phyloP scores from a whole-genome alignment of 2,329 filamentous ascomycete genomes.

The Fusarium dlaminii region DNA sequence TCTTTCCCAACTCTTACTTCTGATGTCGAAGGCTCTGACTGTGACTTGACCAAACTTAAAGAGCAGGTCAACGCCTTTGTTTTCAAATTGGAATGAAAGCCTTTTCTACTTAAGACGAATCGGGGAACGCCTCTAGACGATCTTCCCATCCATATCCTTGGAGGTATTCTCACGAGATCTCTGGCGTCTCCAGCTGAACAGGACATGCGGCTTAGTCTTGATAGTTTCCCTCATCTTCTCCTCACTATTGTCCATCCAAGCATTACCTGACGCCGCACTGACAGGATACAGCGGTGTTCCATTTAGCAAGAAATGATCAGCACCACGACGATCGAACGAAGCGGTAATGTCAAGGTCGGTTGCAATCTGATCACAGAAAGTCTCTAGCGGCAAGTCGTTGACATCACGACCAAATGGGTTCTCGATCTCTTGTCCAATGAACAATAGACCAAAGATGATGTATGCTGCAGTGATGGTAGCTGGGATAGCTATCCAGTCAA shows the following conservation, averaged over 20 bases:
- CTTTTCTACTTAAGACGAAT: accelerated
- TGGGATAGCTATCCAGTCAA: constrained; percentile 81
- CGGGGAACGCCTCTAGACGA: accelerated
- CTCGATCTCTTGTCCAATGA: constrained; percentile 83
- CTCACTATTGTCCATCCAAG: constrained; percentile 53
- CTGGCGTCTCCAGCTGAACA: constrained; percentile 44
- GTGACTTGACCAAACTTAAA: too few species aligned
- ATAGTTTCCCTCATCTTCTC: constrained; percentile 51
- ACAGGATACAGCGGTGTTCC: constrained; percentile 64
- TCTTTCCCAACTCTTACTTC: too few species aligned
- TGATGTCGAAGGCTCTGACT: too few species aligned
- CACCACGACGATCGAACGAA: constrained; percentile 51
- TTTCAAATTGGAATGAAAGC: accelerated
- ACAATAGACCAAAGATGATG: constrained; percentile 79
- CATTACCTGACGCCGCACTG: constrained; percentile 47
- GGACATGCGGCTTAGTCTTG: constrained; percentile 50
- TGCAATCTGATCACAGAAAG: constrained; percentile 78
- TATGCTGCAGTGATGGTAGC: constrained; percentile 78
- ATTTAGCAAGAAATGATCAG: constrained; percentile 45
- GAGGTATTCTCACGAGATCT: not conserved
- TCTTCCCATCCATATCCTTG: not conserved
- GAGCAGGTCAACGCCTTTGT: too few species aligned
- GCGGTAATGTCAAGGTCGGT: constrained; percentile 79
- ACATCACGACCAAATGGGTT: constrained; percentile 87
- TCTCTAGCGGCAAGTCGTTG: constrained; percentile 80